A percentile compares a stretch with the other conserved stretches of the same genome.
These are phyloP conservation scores for Dictyostelium purpureum DNA, from an alignment of 78 protist genomes.

Conservation along the genomic window DNA sequence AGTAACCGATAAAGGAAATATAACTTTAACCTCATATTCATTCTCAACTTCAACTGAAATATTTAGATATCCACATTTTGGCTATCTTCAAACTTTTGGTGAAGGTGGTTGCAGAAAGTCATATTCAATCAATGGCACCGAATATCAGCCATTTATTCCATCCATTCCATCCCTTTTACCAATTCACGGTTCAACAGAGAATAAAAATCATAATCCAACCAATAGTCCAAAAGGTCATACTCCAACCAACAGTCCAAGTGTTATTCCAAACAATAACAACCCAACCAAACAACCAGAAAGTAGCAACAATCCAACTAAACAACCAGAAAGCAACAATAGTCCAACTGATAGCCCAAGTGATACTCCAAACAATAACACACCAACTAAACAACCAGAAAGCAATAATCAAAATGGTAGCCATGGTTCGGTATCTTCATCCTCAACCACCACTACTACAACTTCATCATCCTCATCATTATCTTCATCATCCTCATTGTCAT, in stretches of 20 bases:
- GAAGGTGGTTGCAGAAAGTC: constrained; percentile 31
- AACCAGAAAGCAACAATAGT: too few species aligned
- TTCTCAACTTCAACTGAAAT: not conserved
- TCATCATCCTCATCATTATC: not conserved
- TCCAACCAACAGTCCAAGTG: too few species aligned
- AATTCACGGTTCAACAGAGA: too few species aligned
- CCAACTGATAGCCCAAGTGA: too few species aligned
- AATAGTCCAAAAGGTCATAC: too few species aligned
- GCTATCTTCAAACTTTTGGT: constrained; percentile 31
- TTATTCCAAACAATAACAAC: too few species aligned
- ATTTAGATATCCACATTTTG: constrained; percentile 52
- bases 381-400: not conserved
- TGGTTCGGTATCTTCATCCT: too few species aligned
- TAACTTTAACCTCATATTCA: not conserved
- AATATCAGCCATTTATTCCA: not conserved
- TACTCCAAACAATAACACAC: too few species aligned
- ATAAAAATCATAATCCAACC: too few species aligned
- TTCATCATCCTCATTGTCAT: not conserved
- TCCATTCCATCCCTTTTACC: not conserved
- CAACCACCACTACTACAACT: not conserved
- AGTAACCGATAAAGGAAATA: not conserved
- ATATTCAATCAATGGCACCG: constrained; percentile 18
- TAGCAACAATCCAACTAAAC: too few species aligned
- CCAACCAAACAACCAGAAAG: too few species aligned
- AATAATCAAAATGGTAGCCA: too few species aligned